Evolutionary conservation across 2,329 filamentous ascomycete species (phyloP), one percentile per base, ranked within the genome.

Genomic region (Cladobotryum protrusum): DNA sequence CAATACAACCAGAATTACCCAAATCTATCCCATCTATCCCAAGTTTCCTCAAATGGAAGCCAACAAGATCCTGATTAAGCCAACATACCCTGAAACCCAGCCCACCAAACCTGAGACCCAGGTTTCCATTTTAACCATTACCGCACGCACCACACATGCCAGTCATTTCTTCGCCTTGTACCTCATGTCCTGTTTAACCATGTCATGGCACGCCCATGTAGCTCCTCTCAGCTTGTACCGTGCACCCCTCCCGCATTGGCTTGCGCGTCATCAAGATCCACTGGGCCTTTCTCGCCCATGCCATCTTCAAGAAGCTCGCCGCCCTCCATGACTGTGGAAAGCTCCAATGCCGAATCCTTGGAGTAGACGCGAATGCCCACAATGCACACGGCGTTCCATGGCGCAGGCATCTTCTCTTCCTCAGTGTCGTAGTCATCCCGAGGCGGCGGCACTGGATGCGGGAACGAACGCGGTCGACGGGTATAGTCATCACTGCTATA

Each of bases 351-450:
- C 41, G 74, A 71, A 59, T 83, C 77, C 62, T 78, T 80, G 59
- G 76, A 77, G 62, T 83, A 85, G 5, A 85, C 76, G 4, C 79
- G 74, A 46, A 85, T 67, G 0, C 82, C 81, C 0, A 85, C 74
- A 15, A 83, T 76, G 47, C 74, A 78, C 42, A 84, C 73, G 4
- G 81, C 81, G 59, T 84, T 83, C 81, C 82, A 85, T 1, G 79
- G 76, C 19, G 79, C 74, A 0, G 74, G 64, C 57, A 72, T 68
- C 52, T 75, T 77, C 57, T 83, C 78, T 50, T 81, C 79, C n/a
- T 81, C 77, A 0, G 73, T 75, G 17, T 78, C 74, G 35, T 78
- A 76, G 2, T 71, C 66, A 6, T 71, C 68, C 4, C 61, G 60
- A 3, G 60, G 57, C 1, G 62, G 55, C 0, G 67, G 57, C 0